Base-by-base conservation (phyloP, 108 stramenopile species). In the Halocafeteria seosinensis region DNA sequence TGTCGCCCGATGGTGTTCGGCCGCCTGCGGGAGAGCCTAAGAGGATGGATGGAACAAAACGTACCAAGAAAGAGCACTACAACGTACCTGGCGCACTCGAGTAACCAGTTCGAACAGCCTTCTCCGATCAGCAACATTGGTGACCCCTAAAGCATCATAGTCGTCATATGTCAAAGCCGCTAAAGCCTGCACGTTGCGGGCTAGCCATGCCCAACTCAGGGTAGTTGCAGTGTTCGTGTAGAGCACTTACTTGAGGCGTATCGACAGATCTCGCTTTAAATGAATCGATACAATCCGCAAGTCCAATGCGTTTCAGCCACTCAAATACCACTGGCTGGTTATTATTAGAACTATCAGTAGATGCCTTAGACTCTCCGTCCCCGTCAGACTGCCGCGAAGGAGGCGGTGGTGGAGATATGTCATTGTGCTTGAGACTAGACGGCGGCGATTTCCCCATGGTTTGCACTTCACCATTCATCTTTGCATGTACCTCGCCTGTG, bases 271-370 rank as follows among this genome's bases (percentile, higher is more conserved):
- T 8, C 2, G 57, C 57, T 25, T 28, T 17, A 17, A 59, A 59
- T 17, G 57, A 4, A 12, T 4, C 11, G 12, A 59, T 28, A 2
- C 2, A 6, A 8, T 59, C 57, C 12, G 34, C 57, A 1, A 59
- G 57, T 12, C 57, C 57, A 30, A 59, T 59, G 17, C 57, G 57
- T 12, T 59, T 13, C 2, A 59, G 57, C 57, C 57, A 59, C 57
- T 59, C 5, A 25, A 59, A 59, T 13, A 59, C 57, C 2, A 59
- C 42, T 47, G 42, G 42, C n/a, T n/a, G n/a, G n/a, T n/a, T n/a
- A n/a, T n/a, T n/a, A n/a, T n/a, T n/a, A n/a, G n/a, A n/a, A n/a
- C n/a, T n/a, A n/a, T n/a, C n/a, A n/a, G n/a, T n/a, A n/a, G n/a
- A n/a, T n/a, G n/a, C n/a, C n/a, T n/a, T n/a, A n/a, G n/a, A n/a